Conservation (phyloP, 2,329 filamentous ascomycete species). For the Colletotrichum viniferum region DNA sequence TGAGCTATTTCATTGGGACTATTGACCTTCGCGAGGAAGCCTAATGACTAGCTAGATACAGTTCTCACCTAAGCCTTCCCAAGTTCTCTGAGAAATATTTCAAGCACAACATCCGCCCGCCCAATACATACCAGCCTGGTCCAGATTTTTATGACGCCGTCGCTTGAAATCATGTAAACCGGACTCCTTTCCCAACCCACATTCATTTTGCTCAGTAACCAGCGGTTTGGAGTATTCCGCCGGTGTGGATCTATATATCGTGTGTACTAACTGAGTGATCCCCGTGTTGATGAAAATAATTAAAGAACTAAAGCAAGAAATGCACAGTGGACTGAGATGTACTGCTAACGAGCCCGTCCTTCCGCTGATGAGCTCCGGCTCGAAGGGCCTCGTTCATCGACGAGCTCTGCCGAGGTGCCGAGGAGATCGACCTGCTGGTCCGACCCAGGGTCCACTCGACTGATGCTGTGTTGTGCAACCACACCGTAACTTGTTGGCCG, state of each 20-base stretch:
- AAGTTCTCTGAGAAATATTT: background rate
- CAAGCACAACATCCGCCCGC: background rate
- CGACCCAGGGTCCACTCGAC: slow-evolving; percentile 54
- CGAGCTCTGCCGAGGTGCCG: slow-evolving; percentile 61
- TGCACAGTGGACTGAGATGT: background rate
- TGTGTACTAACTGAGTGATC: background rate
- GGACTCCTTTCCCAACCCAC: slow-evolving; percentile 1
- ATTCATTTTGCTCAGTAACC: background rate
- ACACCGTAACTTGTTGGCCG: slow-evolving; percentile 59
- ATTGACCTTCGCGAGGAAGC: background rate
- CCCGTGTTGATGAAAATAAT: background rate
- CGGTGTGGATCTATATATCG: slow-evolving; percentile 1
- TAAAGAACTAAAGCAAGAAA: background rate
- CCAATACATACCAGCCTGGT: slow-evolving; percentile 11
- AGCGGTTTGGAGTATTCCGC: background rate
- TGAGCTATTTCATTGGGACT: background rate
- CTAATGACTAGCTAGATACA: slow-evolving; percentile 6
- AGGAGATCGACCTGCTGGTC: slow-evolving; percentile 49
- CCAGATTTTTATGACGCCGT: slow-evolving; percentile 18
- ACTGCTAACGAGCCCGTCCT: background rate
- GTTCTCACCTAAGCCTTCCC: background rate
- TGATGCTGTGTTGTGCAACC: slow-evolving; percentile 63
- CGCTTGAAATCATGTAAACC: slow-evolving; percentile 11
- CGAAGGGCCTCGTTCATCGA: slow-evolving; percentile 40
- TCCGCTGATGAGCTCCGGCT: slow-evolving; percentile 16